Percentiles rank a stretch among this genome's conserved stretches.
phyloP scores from a whole-genome alignment of 352 stramenopile species.

The Phytophthora sp. region DNA sequence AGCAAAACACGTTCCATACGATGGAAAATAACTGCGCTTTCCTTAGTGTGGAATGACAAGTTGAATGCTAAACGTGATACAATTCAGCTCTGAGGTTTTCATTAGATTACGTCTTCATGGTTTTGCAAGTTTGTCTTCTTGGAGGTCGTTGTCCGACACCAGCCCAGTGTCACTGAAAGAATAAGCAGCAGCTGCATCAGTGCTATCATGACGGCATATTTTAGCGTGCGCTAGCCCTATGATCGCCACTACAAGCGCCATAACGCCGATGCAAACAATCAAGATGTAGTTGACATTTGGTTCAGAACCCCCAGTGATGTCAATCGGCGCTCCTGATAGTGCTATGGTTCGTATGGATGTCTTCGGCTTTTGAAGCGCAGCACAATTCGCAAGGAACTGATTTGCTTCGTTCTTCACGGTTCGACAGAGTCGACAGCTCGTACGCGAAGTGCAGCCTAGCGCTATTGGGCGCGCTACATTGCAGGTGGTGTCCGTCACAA shows the following conservation, averaged over 20 bases:
- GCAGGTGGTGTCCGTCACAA: conserved; percentile 41
- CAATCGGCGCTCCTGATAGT: not conserved
- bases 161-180: too few relatives aligned
- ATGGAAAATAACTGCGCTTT: too few relatives aligned
- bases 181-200: not conserved
- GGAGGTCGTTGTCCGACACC: too few relatives aligned
- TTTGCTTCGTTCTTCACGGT: conserved; percentile 56
- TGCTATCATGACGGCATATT: conserved; percentile 1
- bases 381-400: conserved; percentile 36
- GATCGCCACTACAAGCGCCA: conserved; percentile 23
- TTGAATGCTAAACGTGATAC: too few relatives aligned
- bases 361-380: not conserved
- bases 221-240: conserved; percentile 22
- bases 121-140: too few relatives aligned
- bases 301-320: not conserved
- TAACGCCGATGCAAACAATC: conserved; percentile 14
- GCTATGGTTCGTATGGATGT: not conserved
- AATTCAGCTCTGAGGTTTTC: too few relatives aligned
- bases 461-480: conserved; percentile 9
- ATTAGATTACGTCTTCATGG: too few relatives aligned
- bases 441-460: conserved; percentile 39
- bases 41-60: too few relatives aligned
- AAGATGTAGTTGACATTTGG: conserved; percentile 5
- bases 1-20: too few relatives aligned
- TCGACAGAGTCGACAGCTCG: conserved; percentile 55